Evolutionary conservation across 495 filamentous ascomycete species (phyloP).

Genomic region (Chaetomium cochliodes): DNA sequence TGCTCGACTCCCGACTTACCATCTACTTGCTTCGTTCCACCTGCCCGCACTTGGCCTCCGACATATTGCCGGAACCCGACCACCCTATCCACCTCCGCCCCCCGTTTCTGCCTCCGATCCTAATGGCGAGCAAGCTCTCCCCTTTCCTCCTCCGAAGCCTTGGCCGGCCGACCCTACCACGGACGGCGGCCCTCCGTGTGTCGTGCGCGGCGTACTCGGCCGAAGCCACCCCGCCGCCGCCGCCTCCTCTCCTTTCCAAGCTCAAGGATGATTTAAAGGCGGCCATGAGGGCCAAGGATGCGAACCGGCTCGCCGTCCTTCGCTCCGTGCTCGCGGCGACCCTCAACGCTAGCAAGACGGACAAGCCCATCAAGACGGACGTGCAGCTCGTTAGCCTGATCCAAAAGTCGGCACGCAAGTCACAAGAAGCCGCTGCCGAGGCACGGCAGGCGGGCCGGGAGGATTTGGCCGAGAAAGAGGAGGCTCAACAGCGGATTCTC

Average conservation of each 20-base stretch:
- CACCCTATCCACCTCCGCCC: neutral
- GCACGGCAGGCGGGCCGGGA: conserved; percentile 50
- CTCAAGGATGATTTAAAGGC: conserved; percentile 58
- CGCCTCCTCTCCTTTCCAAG: conserved; percentile 44
- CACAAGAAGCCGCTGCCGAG: conserved; percentile 46
- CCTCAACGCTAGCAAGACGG: conserved; percentile 58
- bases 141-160: conserved; percentile 23
- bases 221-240: conserved; percentile 37
- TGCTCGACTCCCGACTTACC: neutral
- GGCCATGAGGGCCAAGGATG: conserved; percentile 60
- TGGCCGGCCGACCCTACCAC: conserved; percentile 24
- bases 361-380: conserved; percentile 55
- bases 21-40: neutral
- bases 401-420: conserved; percentile 42
- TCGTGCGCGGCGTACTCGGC: conserved; percentile 39
- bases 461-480: conserved; percentile 57
- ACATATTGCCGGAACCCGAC: neutral
- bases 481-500: conserved; percentile 46
- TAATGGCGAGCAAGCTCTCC: conserved; percentile 26
- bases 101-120: neutral
- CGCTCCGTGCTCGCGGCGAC: conserved; percentile 53
- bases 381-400: conserved; percentile 55
- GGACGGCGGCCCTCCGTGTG: conserved; percentile 15
- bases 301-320: conserved; percentile 53
- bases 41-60: too few relatives aligned